Base-by-base conservation (phyloP, 1,139 yeast species). In the Candida gigantensis region DNA sequence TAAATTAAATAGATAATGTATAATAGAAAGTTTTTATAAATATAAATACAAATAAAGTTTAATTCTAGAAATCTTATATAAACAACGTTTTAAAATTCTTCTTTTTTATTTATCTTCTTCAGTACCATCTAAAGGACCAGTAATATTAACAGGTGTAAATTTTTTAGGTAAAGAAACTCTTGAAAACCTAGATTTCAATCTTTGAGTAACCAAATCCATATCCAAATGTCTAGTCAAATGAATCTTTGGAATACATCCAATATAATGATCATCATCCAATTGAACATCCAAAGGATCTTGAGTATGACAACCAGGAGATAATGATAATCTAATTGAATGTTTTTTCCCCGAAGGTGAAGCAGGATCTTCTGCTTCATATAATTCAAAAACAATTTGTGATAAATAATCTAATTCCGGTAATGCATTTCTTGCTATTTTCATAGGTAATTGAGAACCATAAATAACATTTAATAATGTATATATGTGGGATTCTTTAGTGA, bases 221-320 rank as follows among this genome's bases (percentile, higher is more conserved):
- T 94, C 98, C 58, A 94, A 71, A 60, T 94, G 97, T 54, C 96
- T 79, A 0, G 98, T 94, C 52, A 94, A 72, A 36, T 88, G 83
- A 39, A 89, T 79, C 51, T 92, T 79, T 26, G 97, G 96, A 49
- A 92, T 94, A 55, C 97, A 92, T 12, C 96, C 92, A 48, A 94
- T 92, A 62, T 94, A 92, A 61, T 94, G 99, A 58, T 89, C 92
- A 35, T 89, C 94, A 61, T 94, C 98, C 32, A 94, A 72, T 61
- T 92, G 96, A 30, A 94, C 96, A 63, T 94, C 98, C 45, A 94
- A 72, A 12, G 98, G 98, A 60, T 92, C 96, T 53, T 89, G 96
- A 0, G 97, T 89, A 60, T 94, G 97, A 61, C 98, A 94, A 23
- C 99, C 99, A 1, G 98, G 97, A 2, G 97, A 86, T 49, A 94